Conservation (phyloP, 345 rosid genomes). For the Hypericum androsaemum region DNA sequence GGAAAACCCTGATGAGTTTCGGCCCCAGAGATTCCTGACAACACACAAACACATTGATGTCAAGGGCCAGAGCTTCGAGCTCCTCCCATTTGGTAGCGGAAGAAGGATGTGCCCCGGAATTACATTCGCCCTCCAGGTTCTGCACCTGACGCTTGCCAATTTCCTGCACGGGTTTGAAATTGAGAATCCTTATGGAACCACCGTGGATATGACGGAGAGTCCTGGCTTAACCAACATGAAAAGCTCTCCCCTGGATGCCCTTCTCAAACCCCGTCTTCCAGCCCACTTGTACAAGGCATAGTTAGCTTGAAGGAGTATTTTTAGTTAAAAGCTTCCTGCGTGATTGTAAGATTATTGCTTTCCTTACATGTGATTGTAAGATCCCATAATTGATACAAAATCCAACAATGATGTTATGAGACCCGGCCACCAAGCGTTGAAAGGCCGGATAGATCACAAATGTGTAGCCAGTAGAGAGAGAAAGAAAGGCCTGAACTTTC, state of each 20-base stretch:
- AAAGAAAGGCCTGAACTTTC: too few relatives aligned
- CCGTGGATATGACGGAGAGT: slow-evolving; percentile 18
- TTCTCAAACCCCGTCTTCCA: slow-evolving; percentile 17
- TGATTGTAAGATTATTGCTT: too few relatives aligned
- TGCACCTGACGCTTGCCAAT: slow-evolving; percentile 8
- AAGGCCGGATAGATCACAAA: too few relatives aligned
- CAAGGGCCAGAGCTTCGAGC: slow-evolving; percentile 3
- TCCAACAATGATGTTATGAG: too few relatives aligned
- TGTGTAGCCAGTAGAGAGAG: too few relatives aligned
- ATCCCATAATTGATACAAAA: too few relatives aligned
- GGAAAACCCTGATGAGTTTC: slow-evolving; percentile 2
- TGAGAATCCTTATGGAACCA: neutral
- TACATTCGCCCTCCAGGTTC: slow-evolving; percentile 2
- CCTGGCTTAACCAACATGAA: slow-evolving; percentile 8
- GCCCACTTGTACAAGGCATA: neutral
- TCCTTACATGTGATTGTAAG: too few relatives aligned
- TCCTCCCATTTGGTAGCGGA: slow-evolving; percentile 11
- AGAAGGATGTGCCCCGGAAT: slow-evolving; percentile 15
- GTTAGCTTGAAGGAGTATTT: too few relatives aligned
- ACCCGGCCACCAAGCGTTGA: too few relatives aligned
- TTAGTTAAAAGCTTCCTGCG: too few relatives aligned
- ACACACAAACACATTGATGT: slow-evolving; percentile 5
- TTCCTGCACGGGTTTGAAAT: slow-evolving; percentile 5
- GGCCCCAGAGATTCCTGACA: slow-evolving; percentile 11
- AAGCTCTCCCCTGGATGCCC: slow-evolving; percentile 16